These are phyloP conservation scores for Botrytis galanthina DNA, from an alignment of 2,329 filamentous ascomycete species.

Conservation along the genomic window DNA sequence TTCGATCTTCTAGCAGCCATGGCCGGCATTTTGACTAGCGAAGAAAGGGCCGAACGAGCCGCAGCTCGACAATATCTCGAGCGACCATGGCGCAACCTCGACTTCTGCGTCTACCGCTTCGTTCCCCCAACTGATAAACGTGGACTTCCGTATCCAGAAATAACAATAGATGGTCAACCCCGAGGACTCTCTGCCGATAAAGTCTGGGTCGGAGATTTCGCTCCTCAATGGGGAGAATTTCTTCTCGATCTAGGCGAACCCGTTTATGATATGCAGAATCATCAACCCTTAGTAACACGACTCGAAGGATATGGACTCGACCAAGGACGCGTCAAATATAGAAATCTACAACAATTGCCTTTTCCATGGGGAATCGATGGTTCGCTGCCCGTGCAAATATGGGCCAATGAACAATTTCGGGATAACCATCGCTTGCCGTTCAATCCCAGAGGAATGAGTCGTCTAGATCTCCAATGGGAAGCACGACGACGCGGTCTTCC, in stretches of 20 bases:
- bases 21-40: neutral
- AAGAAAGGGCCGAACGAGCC: no score
- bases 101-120: constrained; percentile 14
- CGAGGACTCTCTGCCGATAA: neutral
- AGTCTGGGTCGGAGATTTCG: constrained; percentile 5
- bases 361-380: constrained; percentile 17
- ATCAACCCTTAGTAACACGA: neutral
- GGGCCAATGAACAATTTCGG: neutral
- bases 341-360: neutral
- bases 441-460: constrained; percentile 1
- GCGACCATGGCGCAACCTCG: constrained; percentile 4
- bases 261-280: constrained; percentile 3
- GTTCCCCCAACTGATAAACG: constrained; percentile 8
- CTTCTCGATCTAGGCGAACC: constrained; percentile 18
- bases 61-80: neutral
- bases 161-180: neutral
- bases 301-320: neutral
- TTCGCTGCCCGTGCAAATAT: neutral
- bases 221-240: neutral
- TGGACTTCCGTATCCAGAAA: neutral
- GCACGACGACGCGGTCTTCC: neutral
- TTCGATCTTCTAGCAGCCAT: neutral
- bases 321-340: constrained; percentile 4
- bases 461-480: constrained; percentile 12
- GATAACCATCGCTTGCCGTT: neutral